phyloP scores from a whole-genome alignment of 1,284 basidiomycete genomes.

The Rugosomyces carneus region DNA sequence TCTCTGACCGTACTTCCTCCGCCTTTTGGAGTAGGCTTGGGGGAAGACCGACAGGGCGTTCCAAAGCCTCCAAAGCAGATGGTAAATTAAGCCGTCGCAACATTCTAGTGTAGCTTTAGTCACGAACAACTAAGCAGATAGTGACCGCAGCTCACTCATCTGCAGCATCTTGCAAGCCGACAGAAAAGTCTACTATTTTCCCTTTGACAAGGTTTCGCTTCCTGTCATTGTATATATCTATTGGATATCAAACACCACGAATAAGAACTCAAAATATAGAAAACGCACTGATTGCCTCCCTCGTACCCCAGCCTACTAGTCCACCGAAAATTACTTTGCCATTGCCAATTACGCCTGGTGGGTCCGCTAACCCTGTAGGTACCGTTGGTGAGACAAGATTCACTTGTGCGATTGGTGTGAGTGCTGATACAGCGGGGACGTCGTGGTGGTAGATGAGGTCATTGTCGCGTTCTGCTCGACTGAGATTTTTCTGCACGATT shows the following conservation, averaged over 20 bases:
- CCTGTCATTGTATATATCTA: conserved; percentile 85
- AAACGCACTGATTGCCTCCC: conserved; percentile 73
- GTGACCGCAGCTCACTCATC: conserved; percentile 47
- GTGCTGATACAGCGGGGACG: conserved; percentile 67
- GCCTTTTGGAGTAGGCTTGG: conserved; percentile 84
- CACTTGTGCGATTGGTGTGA: conserved; percentile 63
- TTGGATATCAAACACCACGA: neutral
- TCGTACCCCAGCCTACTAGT: conserved; percentile 84
- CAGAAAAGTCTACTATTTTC: conserved; percentile 56
- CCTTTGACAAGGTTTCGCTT: conserved; percentile 72
- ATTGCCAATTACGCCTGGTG: conserved; percentile 40
- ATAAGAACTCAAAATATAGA: neutral
- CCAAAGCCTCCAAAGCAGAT: conserved; percentile 82
- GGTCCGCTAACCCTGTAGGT: conserved; percentile 61
- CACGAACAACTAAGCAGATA: neutral
- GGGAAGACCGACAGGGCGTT: conserved; percentile 83
- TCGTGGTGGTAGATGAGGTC: conserved; percentile 94
- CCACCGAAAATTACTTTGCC: conserved; percentile 67
- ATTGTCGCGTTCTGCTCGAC: conserved; percentile 85
- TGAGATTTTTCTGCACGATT: conserved; percentile 63
- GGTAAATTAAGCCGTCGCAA: conserved; percentile 78
- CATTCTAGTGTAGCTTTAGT: conserved; percentile 36
- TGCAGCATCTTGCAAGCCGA: conserved; percentile 60
- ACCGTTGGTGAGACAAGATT: conserved; percentile 64
- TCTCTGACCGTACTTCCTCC: conserved; percentile 76